Base-by-base conservation (phyloP, 352 stramenopile genomes). In the Phytophthora tentaculata region DNA sequence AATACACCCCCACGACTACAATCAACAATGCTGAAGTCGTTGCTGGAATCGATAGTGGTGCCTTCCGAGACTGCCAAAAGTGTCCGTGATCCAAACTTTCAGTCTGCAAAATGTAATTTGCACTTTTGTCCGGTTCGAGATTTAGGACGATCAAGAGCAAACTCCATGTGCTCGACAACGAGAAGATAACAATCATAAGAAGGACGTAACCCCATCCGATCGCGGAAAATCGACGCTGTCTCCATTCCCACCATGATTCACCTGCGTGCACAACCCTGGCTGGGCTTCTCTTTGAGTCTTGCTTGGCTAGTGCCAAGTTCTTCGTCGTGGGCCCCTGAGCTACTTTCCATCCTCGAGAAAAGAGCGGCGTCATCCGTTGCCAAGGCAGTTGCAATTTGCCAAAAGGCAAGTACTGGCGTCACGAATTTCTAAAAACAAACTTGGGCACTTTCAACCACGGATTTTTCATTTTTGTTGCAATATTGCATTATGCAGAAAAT, bases 101-200 rank as follows among this genome's bases (percentile, higher is more conserved):
- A 5, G 74, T 87, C 39, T 67, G 47, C 61, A 82, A 76, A 53
- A 79, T 55, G 24, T 73, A 61, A 52, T 84, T 82, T 16, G 77
- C 68, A 16, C 61, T 84, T 49, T 45, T 37, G n/a, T 69, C 75
- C 1, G 76, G 71, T 10, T 64, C 54, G 3, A 75, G 26, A 14
- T 79, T 80, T 13, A 87, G 41, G 1, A 73, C 24, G 22, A 87
- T 50, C 26, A 83, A 45, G 39, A 80, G 72, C 2, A 72, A 19
- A 57, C 64, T 74, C 76, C 73, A 82, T 0, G 23, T 19, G 41
- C 64, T 55, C 22, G 70, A 79, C 1, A 68, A 50, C 0, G 57
- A 39, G 19, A 69, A 70, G 17, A 79, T 61, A 20, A 77, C 29
- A 9, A 53, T 23, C 37, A 69, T 72, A 12, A 71, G 28, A 1